These are phyloP conservation scores for Talaromyces islandicus DNA, from an alignment of 2,329 filamentous ascomycete genomes.

Conservation along the genomic window DNA sequence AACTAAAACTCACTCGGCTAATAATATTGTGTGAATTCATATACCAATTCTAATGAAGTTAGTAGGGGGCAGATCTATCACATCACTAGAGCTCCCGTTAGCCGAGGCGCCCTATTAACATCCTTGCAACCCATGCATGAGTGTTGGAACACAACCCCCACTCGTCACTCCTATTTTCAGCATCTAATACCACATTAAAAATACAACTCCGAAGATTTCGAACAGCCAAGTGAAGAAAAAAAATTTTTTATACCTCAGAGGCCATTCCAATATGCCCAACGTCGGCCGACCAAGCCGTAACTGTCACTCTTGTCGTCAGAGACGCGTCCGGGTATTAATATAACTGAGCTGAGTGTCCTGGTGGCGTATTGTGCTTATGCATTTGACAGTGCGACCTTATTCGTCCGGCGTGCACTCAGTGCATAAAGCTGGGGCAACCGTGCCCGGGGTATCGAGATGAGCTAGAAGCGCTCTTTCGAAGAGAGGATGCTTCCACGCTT, in stretches of 20 bases:
- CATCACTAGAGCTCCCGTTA: too few species aligned
- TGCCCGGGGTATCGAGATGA: slow-evolving; percentile 4
- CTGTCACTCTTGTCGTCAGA: background rate
- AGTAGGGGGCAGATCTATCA: too few species aligned
- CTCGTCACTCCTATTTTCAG: background rate
- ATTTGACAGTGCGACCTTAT: slow-evolving; percentile 3
- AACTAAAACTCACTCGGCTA: too few species aligned
- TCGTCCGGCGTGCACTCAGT: slow-evolving; percentile 2
- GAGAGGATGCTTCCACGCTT: background rate
- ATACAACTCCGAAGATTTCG: background rate
- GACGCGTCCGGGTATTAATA: background rate
- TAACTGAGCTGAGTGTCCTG: background rate
- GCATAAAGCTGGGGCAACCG: background rate
- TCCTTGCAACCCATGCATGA: background rate
- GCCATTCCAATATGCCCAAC: background rate
- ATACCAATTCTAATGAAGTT: too few species aligned
- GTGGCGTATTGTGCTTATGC: background rate
- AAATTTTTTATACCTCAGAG: background rate
- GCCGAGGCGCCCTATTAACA: too few species aligned
- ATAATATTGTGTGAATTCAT: too few species aligned
- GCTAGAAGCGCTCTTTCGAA: slow-evolving; percentile 3
- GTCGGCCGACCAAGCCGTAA: background rate
- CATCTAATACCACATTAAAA: too few species aligned
- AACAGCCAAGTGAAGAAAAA: background rate
- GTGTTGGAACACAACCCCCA: background rate